A percentile compares a stretch with the other conserved stretches of the same genome.
phyloP scores from a whole-genome alignment of 1,139 yeast genomes.

The Lodderomyces jiufengensis region DNA sequence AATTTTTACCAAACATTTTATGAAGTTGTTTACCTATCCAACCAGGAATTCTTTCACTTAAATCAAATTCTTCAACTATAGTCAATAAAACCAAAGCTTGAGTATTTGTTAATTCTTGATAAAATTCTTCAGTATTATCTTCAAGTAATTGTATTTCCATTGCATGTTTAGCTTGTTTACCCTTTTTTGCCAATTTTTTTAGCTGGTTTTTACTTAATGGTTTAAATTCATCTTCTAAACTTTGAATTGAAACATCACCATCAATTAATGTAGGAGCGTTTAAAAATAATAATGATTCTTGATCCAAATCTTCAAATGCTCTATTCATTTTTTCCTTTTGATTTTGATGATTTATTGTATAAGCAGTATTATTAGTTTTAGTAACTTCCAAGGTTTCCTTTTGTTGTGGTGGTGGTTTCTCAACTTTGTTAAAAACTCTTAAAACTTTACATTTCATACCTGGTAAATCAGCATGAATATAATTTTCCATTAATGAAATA shows the following conservation, averaged over 20 bases:
- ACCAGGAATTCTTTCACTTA: constrained; percentile 31
- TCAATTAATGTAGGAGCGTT: constrained; percentile 11
- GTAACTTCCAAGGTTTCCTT: background rate
- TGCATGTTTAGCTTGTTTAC: constrained; percentile 13
- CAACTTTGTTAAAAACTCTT: constrained; percentile 23
- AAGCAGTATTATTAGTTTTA: background rate
- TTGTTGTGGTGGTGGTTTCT: constrained; percentile 1
- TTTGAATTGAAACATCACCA: constrained; percentile 9
- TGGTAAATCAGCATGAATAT: constrained; percentile 24
- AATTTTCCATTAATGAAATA: constrained; percentile 35
- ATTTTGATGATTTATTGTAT: constrained; percentile 3
- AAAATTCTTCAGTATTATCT: constrained; percentile 22
- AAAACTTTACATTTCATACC: constrained; percentile 35
- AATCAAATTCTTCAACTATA: constrained; percentile 32
- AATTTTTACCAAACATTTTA: constrained; percentile 27
- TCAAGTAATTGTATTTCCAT: constrained; percentile 15
- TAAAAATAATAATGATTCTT: constrained; percentile 23
- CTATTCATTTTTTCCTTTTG: constrained; percentile 17
- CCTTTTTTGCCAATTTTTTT: constrained; percentile 30
- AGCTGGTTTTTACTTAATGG: constrained; percentile 35
- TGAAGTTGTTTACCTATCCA: constrained; percentile 22
- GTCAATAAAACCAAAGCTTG: constrained; percentile 41
- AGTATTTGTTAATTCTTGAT: constrained; percentile 32
- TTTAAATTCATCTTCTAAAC: constrained; percentile 16
- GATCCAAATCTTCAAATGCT: constrained; percentile 36